Conservation (phyloP, 202 grass and related monocot species). For the Panicum hallii region DNA sequence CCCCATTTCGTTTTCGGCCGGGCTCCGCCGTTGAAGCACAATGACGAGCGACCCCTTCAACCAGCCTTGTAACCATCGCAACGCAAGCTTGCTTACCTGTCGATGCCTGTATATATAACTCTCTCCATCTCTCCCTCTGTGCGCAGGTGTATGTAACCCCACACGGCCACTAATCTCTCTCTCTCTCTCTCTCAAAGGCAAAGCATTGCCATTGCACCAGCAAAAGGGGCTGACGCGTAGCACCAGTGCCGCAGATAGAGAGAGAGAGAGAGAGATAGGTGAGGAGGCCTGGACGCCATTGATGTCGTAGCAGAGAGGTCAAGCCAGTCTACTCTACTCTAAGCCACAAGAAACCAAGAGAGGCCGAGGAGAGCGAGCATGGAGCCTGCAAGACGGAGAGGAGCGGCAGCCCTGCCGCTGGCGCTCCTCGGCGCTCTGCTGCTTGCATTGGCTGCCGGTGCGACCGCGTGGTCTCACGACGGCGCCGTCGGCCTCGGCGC, state of each 20-base stretch:
- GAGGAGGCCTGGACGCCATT: slow-evolving; percentile 22
- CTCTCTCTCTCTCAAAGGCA: not conserved
- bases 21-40: slow-evolving; percentile 4
- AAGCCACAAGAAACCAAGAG: not conserved
- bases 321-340: not conserved
- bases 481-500: not conserved
- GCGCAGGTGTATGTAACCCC: not conserved
- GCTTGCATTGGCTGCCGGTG: slow-evolving; percentile 37
- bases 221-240: not conserved
- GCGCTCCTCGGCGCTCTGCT: slow-evolving; percentile 17
- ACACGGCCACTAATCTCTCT: not conserved
- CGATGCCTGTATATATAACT: slow-evolving; percentile 7
- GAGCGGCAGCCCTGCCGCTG: not conserved
- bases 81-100: not conserved
- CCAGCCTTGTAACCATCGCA: slow-evolving; percentile 43
- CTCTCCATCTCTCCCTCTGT: not conserved
- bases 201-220: slow-evolving; percentile 11
- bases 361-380: slow-evolving; percentile 20
- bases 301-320: slow-evolving; percentile 50
- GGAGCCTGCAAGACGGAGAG: slow-evolving; percentile 15
- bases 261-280: not conserved
- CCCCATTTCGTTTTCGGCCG: not conserved
- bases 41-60: not conserved
- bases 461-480: slow-evolving; percentile 38
- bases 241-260: not conserved